Base-by-base conservation (phyloP, 495 filamentous ascomycete genomes). In the Penicillium cinerascens region DNA sequence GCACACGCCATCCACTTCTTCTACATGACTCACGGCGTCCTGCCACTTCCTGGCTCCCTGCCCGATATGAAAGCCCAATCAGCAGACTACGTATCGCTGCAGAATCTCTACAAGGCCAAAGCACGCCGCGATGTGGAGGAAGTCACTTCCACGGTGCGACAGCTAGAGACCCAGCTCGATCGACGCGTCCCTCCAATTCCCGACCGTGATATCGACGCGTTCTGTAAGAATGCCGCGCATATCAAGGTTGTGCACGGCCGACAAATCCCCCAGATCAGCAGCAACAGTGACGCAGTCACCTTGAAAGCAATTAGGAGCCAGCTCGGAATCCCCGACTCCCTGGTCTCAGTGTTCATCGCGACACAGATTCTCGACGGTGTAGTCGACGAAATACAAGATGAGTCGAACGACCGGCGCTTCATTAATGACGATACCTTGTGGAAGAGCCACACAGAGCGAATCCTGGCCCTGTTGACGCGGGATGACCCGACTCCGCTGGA, bases 21-120 rank as follows among this genome's bases (percentile, higher is more conserved):
- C 71, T 84, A 92, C 63, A 64, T 71, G 11, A 78, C 76, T 47
- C 83, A 95, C 60, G 71, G 75, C 17, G 78, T 83, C 36, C 80
- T 97, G 6, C 93, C 93, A 17, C 73, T 99, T 0, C 87, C 91
- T 2, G 95, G 93, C 41, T 84, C 86, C 17, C 76, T 97, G 13
- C 95, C 93, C 6, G 93, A 99, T 70, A 99, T 99, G 93, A 99
- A 99, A 73, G 90, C 93, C 26, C 82, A 92, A 67, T 95, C 91
- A 17, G 84, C 81, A 42, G 90, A 95, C 56, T 99, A 99, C 72
- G 84, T 97, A 54, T 78, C 84, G 54, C 78, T 99, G 22, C 93
- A 97, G 71, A 95, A 88, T 58, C 83, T 97, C 60, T 98, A 97
- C 82, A 96, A 95, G 70, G 63, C 77, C 21, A 96, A 96, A 65